phyloP scores from a whole-genome alignment of 306 rosid species.

The Notholithocarpus densiflorus region DNA sequence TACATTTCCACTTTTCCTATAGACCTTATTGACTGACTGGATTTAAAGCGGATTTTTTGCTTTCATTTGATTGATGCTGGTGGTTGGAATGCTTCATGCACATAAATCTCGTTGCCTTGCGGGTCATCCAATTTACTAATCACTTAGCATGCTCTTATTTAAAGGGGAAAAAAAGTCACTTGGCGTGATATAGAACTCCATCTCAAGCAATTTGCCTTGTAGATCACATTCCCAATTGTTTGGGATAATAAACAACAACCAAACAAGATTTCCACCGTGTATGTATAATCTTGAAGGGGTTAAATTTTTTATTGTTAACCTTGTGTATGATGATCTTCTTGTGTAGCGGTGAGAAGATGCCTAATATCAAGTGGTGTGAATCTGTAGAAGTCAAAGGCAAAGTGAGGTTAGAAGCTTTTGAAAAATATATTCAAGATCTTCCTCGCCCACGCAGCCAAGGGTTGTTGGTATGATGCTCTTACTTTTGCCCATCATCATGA shows the following conservation, averaged over 20 bases:
- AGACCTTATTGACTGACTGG: background rate
- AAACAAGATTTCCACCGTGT: background rate
- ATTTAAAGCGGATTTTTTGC: background rate
- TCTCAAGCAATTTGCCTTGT: background rate
- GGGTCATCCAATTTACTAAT: background rate
- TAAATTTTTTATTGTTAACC: background rate
- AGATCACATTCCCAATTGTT: background rate
- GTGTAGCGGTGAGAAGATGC: slow-evolving; percentile 32
- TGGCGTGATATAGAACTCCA: background rate
- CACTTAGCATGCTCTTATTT: background rate
- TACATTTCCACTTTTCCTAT: too few species aligned
- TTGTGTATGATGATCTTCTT: background rate
- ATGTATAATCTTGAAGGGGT: background rate
- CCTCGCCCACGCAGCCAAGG: slow-evolving; percentile 25
- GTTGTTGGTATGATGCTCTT: slow-evolving; percentile 18
- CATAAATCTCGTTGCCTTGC: background rate
- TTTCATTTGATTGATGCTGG: background rate
- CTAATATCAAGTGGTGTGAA: slow-evolving; percentile 21
- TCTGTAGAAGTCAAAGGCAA: slow-evolving; percentile 32
- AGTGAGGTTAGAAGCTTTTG: slow-evolving; percentile 26
- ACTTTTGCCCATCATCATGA: background rate
- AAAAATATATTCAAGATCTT: slow-evolving; percentile 28
- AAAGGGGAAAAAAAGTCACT: background rate
- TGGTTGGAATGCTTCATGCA: background rate
- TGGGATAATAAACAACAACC: background rate